Conservation (phyloP, 2,329 filamentous ascomycete genomes). For the Nigrospora oryzae region DNA sequence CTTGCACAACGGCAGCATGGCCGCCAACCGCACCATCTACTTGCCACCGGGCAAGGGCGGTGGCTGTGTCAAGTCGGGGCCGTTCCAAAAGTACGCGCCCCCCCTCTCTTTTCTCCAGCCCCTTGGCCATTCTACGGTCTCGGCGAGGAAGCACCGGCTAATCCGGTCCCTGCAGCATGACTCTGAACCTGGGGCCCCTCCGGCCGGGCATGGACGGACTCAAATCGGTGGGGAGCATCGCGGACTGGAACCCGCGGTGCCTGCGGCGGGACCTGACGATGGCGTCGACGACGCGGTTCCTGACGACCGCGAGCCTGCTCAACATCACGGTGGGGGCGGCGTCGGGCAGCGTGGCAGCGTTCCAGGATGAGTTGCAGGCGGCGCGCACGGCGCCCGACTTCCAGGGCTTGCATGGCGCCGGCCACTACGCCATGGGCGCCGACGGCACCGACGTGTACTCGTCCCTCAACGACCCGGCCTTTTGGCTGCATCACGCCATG, state of each 20-base stretch:
- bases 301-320: not conserved
- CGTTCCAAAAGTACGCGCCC: conserved; percentile 19
- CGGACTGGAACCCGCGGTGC: not conserved
- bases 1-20: conserved; percentile 12
- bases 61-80: conserved; percentile 37
- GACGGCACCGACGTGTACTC: not conserved
- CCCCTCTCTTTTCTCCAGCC: too few relatives aligned
- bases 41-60: conserved; percentile 43
- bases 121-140: too few relatives aligned
- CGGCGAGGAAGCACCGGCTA: too few relatives aligned
- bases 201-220: conserved; percentile 10
- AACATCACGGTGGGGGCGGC: not conserved
- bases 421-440: conserved; percentile 1
- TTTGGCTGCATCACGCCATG: not conserved
- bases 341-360: not conserved
- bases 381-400: not conserved
- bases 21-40: conserved; percentile 9
- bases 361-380: not conserved
- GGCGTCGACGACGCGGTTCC: not conserved
- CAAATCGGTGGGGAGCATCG: too few relatives aligned
- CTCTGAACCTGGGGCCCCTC: conserved; percentile 20
- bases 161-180: conserved; percentile 2
- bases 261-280: not conserved
- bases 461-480: not conserved
- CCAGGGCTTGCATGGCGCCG: not conserved